A percentile compares a stretch with the other conserved stretches of the same genome.
phyloP scores from a whole-genome alignment of 306 rosid species.

The Begonia loranthoides region DNA sequence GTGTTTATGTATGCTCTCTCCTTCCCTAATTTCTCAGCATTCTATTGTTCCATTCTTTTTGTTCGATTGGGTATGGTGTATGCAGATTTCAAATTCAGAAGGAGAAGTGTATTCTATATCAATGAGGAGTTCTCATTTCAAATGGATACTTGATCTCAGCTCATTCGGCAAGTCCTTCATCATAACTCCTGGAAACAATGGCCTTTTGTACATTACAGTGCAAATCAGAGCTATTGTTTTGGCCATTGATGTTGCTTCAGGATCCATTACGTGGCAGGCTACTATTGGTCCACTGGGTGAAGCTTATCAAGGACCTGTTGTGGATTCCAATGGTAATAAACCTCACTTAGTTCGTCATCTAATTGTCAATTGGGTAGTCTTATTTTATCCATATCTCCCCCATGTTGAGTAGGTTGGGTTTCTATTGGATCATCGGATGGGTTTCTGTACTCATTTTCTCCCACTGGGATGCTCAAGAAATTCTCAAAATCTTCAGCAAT shows the following conservation, averaged over 20 bases:
- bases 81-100: conserved; percentile 59
- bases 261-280: conserved; percentile 59
- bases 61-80: not conserved
- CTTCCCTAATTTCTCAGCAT: conserved; percentile 7
- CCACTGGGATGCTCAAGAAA: conserved; percentile 46
- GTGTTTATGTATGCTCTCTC: conserved; percentile 50
- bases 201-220: conserved; percentile 52
- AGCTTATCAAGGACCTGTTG: conserved; percentile 34
- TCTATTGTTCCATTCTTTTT: not conserved
- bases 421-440: conserved; percentile 75
- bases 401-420: conserved; percentile 42
- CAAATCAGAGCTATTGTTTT: conserved; percentile 42
- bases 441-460: conserved; percentile 60
- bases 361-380: not conserved
- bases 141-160: conserved; percentile 74
- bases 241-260: conserved; percentile 57
- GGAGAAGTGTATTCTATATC: conserved; percentile 62
- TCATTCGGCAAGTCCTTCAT: conserved; percentile 43
- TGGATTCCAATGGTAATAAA: conserved; percentile 60
- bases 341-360: not conserved
- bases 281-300: conserved; percentile 55
- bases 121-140: conserved; percentile 32
- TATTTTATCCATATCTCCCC: not conserved
- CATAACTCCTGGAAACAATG: conserved; percentile 62
- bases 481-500: conserved; percentile 36